Conservation (phyloP, 768 basidiomycete species). For the Collybia nuda region DNA sequence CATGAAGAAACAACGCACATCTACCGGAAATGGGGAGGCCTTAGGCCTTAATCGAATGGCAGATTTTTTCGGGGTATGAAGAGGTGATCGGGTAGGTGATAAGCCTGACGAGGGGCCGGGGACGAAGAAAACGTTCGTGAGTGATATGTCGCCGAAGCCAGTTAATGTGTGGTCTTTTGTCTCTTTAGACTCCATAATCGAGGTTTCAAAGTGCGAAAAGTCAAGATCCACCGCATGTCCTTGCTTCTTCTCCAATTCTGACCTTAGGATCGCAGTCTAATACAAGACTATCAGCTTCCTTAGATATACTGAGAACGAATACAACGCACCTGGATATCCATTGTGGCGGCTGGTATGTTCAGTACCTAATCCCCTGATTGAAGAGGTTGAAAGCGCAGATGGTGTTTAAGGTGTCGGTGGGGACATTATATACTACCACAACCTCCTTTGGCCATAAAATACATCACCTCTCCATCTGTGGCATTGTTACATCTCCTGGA, state of each 20-base stretch:
- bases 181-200: constrained; percentile 12
- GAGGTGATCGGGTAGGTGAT: constrained; percentile 15
- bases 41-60: constrained; percentile 1
- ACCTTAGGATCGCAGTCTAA: no score
- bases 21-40: not conserved
- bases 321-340: no score
- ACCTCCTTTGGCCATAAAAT: no score
- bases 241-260: no score
- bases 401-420: constrained; percentile 4
- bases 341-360: no score
- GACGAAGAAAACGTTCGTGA: constrained; percentile 33
- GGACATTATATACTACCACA: no score
- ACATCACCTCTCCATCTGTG: no score
- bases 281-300: no score
- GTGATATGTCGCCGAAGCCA: constrained; percentile 46
- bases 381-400: not conserved
- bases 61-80: constrained; percentile 4
- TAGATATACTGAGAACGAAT: no score
- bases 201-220: not conserved
- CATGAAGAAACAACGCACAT: no score
- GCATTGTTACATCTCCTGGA: no score
- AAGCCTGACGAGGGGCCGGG: constrained; percentile 26
- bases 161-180: constrained; percentile 40
- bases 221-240: not conserved
- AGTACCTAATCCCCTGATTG: no score